phyloP scores from a whole-genome alignment of 192 early-diverging fungal species.

The Backusella australiensis region DNA sequence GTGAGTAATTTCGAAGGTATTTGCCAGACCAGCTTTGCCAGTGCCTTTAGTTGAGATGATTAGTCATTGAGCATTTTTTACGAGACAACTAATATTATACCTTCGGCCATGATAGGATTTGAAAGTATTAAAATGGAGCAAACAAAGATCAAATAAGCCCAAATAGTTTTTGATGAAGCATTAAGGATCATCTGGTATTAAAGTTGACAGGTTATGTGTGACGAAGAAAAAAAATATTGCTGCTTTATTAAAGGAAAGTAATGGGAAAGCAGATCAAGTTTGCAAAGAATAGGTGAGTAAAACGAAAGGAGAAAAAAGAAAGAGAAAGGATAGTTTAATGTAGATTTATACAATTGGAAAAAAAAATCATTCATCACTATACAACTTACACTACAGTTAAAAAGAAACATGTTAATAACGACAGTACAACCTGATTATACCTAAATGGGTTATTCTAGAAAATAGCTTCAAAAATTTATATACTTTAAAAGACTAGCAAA shows the following conservation, averaged over 20 bases:
- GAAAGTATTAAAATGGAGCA: neutral
- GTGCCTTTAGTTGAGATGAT: neutral
- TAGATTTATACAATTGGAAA: neutral
- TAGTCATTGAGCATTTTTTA: neutral
- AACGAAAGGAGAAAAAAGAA: neutral
- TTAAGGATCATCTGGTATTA: neutral
- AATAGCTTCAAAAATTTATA: neutral
- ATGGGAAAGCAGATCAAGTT: neutral
- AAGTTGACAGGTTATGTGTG: neutral
- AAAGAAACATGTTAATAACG: conserved; percentile 3
- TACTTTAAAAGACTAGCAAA: neutral
- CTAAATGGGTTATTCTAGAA: conserved; percentile 4
- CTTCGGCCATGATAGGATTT: neutral
- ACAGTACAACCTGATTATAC: neutral
- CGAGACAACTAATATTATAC: neutral
- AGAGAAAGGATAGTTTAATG: neutral
- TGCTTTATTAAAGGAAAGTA: neutral
- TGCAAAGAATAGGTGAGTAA: neutral
- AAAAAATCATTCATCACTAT: neutral
- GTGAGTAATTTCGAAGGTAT: neutral
- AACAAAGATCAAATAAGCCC: conserved; percentile 3
- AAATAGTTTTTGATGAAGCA: neutral
- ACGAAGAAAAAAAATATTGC: neutral
- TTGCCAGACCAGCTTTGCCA: conserved; percentile 1
- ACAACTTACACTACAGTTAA: neutral